A percentile compares a stretch with the other conserved stretches of the same genome.
Conservation (phyloP, 2,329 filamentous ascomycete genomes). For the Fusarium transvaalense region DNA sequence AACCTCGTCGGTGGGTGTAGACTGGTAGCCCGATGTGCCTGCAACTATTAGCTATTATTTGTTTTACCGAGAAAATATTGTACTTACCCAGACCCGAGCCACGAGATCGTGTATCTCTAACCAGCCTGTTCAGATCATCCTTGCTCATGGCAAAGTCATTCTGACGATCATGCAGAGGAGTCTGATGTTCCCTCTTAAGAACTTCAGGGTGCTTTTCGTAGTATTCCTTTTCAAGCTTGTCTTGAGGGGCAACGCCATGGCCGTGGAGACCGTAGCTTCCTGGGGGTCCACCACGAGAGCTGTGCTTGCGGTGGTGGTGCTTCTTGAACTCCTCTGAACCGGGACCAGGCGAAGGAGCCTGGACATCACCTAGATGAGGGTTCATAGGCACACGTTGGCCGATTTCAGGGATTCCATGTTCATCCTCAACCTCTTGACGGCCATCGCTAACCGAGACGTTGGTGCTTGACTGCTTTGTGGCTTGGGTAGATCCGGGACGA, state of each 20-base stretch:
- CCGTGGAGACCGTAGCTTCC: slow-evolving; percentile 95
- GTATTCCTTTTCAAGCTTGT: slow-evolving; percentile 91
- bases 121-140: slow-evolving; percentile 90
- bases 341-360: slow-evolving; percentile 88
- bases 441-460: slow-evolving; percentile 65
- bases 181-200: slow-evolving; percentile 77
- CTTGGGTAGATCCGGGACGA: slow-evolving; percentile 64
- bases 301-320: slow-evolving; percentile 78
- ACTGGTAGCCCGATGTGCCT: slow-evolving; percentile 75
- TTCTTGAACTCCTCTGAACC: slow-evolving; percentile 58
- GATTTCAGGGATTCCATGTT: slow-evolving; percentile 92
- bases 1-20: slow-evolving; percentile 90
- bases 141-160: slow-evolving; percentile 88
- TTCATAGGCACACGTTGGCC: slow-evolving; percentile 95
- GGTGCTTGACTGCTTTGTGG: slow-evolving; percentile 75
- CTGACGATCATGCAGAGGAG: slow-evolving; percentile 66
- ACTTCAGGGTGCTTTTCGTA: slow-evolving; percentile 92
- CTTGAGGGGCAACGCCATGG: slow-evolving; percentile 79
- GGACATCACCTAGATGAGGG: slow-evolving; percentile 91
- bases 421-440: slow-evolving; percentile 70
- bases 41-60: slow-evolving; percentile 34
- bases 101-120: slow-evolving; percentile 75
- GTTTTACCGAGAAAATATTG: slow-evolving; percentile 2
- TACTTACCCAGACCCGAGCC: slow-evolving; percentile 66
- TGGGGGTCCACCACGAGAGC: slow-evolving; percentile 78